Conservation (phyloP, 805 yeast genomes). For the Candida khao-thaluensis region DNA sequence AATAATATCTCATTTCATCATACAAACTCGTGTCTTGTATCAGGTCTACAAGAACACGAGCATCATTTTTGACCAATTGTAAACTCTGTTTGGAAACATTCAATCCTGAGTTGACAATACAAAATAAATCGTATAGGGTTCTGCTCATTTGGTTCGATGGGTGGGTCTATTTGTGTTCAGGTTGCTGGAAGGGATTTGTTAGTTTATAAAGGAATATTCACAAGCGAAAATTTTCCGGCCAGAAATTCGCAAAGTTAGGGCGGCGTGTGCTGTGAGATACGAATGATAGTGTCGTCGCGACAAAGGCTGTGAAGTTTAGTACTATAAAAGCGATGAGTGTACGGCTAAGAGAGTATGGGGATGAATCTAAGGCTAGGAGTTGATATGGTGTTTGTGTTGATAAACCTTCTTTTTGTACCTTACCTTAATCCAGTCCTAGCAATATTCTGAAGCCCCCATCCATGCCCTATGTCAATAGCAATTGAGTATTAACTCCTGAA, state of each 20-base stretch:
- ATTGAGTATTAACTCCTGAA: no score
- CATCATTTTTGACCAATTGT: conserved; percentile 4
- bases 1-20: conserved; percentile 5
- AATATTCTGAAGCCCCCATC: no score
- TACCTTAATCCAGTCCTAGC: no score
- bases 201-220: no score
- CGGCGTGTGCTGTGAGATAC: conserved; percentile 1
- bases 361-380: no score
- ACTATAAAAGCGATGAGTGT: no score
- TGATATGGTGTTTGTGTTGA: no score
- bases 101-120: conserved; percentile 7
- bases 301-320: background rate
- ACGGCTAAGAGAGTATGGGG: no score
- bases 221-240: conserved; percentile 5
- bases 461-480: no score
- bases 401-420: no score
- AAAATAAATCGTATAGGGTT: conserved; percentile 5
- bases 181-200: no score
- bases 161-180: background rate
- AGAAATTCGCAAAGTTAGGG: conserved; percentile 4
- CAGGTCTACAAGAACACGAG: background rate
- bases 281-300: background rate
- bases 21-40: conserved; percentile 1
- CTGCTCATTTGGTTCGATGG: conserved; percentile 6
- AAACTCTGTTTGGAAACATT: background rate